Evolutionary conservation across 2,329 filamentous ascomycete genomes (phyloP).

Genomic region (Hawksworthiomyces lignivorus): DNA sequence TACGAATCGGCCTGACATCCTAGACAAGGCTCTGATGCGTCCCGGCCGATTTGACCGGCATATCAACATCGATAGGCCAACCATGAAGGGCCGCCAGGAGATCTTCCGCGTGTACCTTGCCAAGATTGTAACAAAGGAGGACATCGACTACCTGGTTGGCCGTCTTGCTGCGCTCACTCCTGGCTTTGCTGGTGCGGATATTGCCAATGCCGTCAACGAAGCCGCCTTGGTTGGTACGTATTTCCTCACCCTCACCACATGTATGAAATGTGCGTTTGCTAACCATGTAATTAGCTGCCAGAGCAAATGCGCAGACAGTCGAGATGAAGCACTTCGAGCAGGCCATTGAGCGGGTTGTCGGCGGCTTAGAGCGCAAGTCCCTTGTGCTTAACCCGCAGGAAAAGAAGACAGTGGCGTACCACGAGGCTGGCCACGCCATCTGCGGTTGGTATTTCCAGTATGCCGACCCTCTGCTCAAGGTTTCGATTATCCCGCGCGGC

Average conservation of each 20-base stretch:
- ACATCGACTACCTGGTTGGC: conserved; percentile 79
- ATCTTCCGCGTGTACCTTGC: conserved; percentile 92
- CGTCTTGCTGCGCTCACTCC: conserved; percentile 87
- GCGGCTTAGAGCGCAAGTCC: conserved; percentile 94
- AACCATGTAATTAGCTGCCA: conserved; percentile 55
- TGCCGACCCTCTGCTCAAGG: conserved; percentile 95
- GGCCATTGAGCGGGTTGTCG: conserved; percentile 94
- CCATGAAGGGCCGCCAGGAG: conserved; percentile 92
- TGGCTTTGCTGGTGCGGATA: conserved; percentile 95
- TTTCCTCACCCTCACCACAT: not conserved
- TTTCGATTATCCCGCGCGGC: conserved; percentile 95
- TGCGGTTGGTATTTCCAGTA: conserved; percentile 97
- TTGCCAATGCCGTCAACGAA: conserved; percentile 97
- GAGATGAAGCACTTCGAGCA: conserved; percentile 91
- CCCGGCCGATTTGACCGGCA: conserved; percentile 96
- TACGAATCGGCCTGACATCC: conserved; percentile 89
- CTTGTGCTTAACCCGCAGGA: conserved; percentile 87
- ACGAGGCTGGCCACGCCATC: conserved; percentile 91
- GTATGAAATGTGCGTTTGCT: not conserved
- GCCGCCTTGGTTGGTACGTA: conserved; percentile 83
- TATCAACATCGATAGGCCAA: conserved; percentile 89
- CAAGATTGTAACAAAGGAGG: conserved; percentile 90
- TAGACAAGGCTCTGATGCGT: conserved; percentile 93
- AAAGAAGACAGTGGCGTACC: conserved; percentile 56
- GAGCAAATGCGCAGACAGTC: conserved; percentile 71